phyloP scores from a whole-genome alignment of 2,329 filamentous ascomycete species.

The Fusarium equiseti region DNA sequence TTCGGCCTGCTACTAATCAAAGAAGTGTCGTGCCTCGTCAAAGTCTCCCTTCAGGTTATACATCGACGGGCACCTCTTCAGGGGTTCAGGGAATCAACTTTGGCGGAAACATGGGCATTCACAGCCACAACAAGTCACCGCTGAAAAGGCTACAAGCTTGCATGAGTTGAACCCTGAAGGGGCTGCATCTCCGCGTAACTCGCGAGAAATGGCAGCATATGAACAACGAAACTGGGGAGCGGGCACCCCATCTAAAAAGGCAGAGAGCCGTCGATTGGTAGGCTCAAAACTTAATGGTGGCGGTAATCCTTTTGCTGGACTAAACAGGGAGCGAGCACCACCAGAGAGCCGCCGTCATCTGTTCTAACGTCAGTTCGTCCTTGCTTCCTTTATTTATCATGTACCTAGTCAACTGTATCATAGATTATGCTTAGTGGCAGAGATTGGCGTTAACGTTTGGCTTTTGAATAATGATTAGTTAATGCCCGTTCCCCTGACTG shows the following conservation, averaged over 20 bases:
- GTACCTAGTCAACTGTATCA: slow-evolving; percentile 1
- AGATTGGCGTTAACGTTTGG: slow-evolving; percentile 31
- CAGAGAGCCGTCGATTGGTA: slow-evolving; percentile 48
- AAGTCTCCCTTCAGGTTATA: slow-evolving; percentile 52
- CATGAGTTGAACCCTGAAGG: slow-evolving; percentile 63
- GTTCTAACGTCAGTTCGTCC: slow-evolving; percentile 41
- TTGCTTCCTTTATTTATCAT: slow-evolving; percentile 15
- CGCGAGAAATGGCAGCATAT: slow-evolving; percentile 70
- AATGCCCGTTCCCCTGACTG: neutral
- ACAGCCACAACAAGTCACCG: slow-evolving; percentile 83
- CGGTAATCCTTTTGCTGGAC: slow-evolving; percentile 56
- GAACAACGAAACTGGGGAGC: slow-evolving; percentile 61
- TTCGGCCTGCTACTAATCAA: slow-evolving; percentile 48
- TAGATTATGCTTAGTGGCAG: slow-evolving; percentile 6
- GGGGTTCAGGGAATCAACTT: slow-evolving; percentile 49
- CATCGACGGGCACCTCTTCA: slow-evolving; percentile 47
- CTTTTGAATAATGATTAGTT: slow-evolving; percentile 26
- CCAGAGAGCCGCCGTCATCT: slow-evolving; percentile 59
- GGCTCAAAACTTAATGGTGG: slow-evolving; percentile 41
- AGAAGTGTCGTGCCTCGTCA: slow-evolving; percentile 50
- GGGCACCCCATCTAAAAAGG: slow-evolving; percentile 57
- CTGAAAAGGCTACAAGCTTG: slow-evolving; percentile 81
- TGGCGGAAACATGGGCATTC: slow-evolving; percentile 85
- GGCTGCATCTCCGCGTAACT: slow-evolving; percentile 66
- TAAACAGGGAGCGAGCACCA: slow-evolving; percentile 52